Conservation (phyloP, 208 protist species). For the Trypanosomatidae sp. region DNA sequence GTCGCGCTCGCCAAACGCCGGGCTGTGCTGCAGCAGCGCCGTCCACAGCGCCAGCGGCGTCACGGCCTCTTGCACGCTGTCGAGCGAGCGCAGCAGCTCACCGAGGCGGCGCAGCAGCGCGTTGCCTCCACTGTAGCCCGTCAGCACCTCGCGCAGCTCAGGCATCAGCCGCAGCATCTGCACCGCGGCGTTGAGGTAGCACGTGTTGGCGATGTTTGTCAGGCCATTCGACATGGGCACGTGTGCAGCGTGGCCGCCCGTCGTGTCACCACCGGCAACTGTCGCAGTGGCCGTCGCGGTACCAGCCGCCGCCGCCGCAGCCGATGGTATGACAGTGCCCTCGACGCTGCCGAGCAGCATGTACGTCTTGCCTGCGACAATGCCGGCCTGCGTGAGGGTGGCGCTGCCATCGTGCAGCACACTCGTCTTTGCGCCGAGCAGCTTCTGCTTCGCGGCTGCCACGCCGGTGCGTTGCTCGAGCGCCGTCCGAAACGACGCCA, state of each 20-base stretch:
- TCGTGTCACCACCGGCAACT: slow-evolving; percentile 2
- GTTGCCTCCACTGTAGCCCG: slow-evolving; percentile 14
- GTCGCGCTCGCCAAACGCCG: slow-evolving; percentile 50
- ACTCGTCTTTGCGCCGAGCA: no score
- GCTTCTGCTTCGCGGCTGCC: slow-evolving; percentile 71
- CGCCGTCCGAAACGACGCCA: slow-evolving; percentile 28
- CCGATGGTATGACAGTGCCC: slow-evolving; percentile 10
- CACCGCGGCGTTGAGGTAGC: slow-evolving; percentile 81
- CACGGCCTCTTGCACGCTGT: slow-evolving; percentile 16
- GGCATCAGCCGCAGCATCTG: slow-evolving; percentile 73
- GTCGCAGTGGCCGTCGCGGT: slow-evolving; percentile 3
- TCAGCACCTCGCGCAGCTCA: slow-evolving; percentile 32
- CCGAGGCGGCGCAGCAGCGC: slow-evolving; percentile 16
- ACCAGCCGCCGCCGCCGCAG: slow-evolving; percentile 5
- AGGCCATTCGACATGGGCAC: slow-evolving; percentile 25
- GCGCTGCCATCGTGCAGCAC: no score
- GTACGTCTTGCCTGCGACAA: slow-evolving; percentile 38
- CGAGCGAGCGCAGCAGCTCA: slow-evolving; percentile 24
- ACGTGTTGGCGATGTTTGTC: slow-evolving; percentile 79
- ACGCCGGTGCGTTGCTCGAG: slow-evolving; percentile 41
- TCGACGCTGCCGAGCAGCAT: slow-evolving; percentile 73
- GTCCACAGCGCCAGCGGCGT: slow-evolving; percentile 37
- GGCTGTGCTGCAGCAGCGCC: slow-evolving; percentile 20
- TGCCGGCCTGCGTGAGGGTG: slow-evolving; percentile 19
- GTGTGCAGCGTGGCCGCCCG: slow-evolving; percentile 5